A percentile compares a stretch with the other conserved stretches of the same genome.
These are phyloP conservation scores for Phalaenopsis aphrodite DNA, from an alignment of 106 monocot species.

Conservation along the genomic window DNA sequence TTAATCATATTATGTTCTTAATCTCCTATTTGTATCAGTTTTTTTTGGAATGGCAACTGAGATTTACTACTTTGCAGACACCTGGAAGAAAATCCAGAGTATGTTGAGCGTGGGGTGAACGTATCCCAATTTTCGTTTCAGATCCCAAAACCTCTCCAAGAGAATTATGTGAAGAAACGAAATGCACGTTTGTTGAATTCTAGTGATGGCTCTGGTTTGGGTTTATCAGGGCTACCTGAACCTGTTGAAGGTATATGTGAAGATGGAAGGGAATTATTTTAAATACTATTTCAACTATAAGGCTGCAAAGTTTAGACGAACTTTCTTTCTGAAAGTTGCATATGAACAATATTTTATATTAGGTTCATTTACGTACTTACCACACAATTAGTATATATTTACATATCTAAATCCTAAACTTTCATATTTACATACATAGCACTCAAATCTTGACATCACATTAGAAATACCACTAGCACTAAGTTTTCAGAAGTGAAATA, in stretches of 20 bases:
- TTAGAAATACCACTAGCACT: too few species aligned
- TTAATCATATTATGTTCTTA: background rate
- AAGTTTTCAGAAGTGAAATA: too few species aligned
- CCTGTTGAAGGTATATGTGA: slow-evolving; percentile 30
- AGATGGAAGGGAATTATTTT: background rate
- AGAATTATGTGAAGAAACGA: slow-evolving; percentile 67
- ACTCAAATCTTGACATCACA: too few species aligned
- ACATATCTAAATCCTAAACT: too few species aligned
- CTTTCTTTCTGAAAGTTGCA: too few species aligned
- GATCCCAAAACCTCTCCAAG: slow-evolving; percentile 63
- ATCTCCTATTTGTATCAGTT: background rate
- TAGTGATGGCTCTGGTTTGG: slow-evolving; percentile 7
- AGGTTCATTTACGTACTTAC: too few species aligned
- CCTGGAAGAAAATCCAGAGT: slow-evolving; percentile 49
- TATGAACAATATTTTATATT: too few species aligned
- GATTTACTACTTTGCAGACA: slow-evolving; percentile 26
- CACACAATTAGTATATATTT: too few species aligned
- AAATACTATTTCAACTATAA: background rate
- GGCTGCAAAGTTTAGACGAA: too few species aligned
- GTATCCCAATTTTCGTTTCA: slow-evolving; percentile 64
- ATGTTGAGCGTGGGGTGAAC: slow-evolving; percentile 31
- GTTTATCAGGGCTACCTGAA: slow-evolving; percentile 18
- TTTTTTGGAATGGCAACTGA: background rate
- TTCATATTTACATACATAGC: too few species aligned
- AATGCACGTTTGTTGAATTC: slow-evolving; percentile 7